These are phyloP conservation scores for Eucalyptus grandis DNA, from an alignment of 345 rosid species.

Conservation along the genomic window DNA sequence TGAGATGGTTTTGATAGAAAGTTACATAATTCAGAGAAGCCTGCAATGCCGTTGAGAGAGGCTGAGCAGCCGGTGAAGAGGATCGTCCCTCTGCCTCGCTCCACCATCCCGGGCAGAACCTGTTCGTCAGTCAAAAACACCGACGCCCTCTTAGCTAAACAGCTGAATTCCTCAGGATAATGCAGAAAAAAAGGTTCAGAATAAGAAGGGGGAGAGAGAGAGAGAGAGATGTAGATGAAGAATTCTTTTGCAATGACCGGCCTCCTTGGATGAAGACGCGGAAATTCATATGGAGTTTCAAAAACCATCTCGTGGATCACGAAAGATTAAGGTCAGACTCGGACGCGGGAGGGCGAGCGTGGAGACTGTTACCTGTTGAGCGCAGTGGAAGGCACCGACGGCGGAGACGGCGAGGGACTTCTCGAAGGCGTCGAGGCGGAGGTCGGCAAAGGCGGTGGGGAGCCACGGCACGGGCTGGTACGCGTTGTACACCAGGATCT, in stretches of 20 bases:
- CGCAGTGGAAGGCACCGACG: conserved; percentile 70
- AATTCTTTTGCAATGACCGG: neutral
- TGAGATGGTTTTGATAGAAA: neutral
- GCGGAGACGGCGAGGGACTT: conserved; percentile 71
- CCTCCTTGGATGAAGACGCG: neutral
- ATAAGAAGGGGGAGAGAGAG: neutral
- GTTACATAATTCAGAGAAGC: conserved; percentile 83
- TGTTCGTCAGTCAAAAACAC: neutral
- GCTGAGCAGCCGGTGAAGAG: conserved; percentile 93
- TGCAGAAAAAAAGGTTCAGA: neutral
- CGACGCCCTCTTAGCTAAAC: neutral
- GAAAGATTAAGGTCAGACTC: neutral
- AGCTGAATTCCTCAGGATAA: neutral
- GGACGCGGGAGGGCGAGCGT: neutral
- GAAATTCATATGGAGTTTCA: neutral
- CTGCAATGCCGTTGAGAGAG: conserved; percentile 72
- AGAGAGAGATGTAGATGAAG: neutral
- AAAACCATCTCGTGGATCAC: neutral
- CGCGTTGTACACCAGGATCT: conserved; percentile 87
- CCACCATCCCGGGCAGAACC: conserved; percentile 91
- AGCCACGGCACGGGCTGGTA: conserved; percentile 32
- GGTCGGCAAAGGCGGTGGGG: conserved; percentile 53
- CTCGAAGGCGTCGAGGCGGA: conserved; percentile 64
- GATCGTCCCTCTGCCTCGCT: conserved; percentile 83
- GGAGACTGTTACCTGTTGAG: conserved; percentile 48